Conservation (phyloP, 345 rosid genomes). For the Camelina laxa region DNA sequence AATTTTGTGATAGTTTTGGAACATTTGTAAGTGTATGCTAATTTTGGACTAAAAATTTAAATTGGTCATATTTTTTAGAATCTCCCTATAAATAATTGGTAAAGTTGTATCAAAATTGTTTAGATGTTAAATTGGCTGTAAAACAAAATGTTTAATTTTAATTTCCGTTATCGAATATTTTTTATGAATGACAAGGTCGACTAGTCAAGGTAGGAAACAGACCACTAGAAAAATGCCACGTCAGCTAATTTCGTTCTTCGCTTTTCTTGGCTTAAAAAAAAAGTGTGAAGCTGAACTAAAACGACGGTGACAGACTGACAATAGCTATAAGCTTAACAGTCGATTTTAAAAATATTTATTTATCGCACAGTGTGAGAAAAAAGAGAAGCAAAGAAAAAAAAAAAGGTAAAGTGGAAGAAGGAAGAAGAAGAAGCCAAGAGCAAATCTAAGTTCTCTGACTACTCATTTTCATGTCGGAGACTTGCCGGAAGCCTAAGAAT, state of each 20-base stretch:
- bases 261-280: constrained; percentile 6
- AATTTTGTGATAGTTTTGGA: no score
- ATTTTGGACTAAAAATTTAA: no score
- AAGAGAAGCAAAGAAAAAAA: neutral
- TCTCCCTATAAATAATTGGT: no score
- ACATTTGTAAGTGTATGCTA: no score
- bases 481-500: constrained; percentile 26
- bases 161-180: constrained; percentile 1
- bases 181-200: constrained; percentile 4
- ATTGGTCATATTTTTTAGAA: no score
- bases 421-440: constrained; percentile 21
- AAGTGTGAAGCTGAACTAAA: constrained; percentile 7
- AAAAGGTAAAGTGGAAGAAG: constrained; percentile 30
- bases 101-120: no score
- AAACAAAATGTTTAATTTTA: neutral
- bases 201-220: constrained; percentile 5
- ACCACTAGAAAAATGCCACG: constrained; percentile 32
- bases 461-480: constrained; percentile 36
- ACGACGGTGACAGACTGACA: constrained; percentile 40
- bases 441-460: constrained; percentile 15
- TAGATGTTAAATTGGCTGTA: neutral
- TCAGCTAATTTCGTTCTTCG: neutral
- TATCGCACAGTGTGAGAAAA: neutral
- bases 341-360: constrained; percentile 16
- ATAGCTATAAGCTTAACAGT: constrained; percentile 6